Evolutionary conservation across 2,329 filamentous ascomycete species (phyloP), one percentile per base, ranked within the genome.

Genomic region (Fusarium sp.): DNA sequence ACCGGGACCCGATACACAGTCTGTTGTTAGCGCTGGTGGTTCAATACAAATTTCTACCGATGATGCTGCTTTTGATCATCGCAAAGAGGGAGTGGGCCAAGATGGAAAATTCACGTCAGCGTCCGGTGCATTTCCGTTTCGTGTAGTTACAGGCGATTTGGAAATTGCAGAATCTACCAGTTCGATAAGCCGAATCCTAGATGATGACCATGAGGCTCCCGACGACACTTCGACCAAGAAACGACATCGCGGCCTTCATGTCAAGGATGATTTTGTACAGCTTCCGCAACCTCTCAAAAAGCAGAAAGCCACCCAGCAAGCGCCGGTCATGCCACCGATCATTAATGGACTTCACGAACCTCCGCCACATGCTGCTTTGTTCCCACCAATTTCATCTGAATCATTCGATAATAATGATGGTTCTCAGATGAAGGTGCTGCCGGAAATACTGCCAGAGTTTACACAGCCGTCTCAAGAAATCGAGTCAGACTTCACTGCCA

Each of bases 281-380:
- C 81, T 91, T 18, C 89, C 89, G 2, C 87, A 90, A 73, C 88
- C 88, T 5, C 82, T 88, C 49, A 90, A 90, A 81, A 90, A 90
- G 75, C 87, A 88, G 71, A 90, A 88, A 75, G 85, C 88, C 5
- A 81, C 84, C 14, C 84, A 86, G 66, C 85, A 87, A 72, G 80
- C 83, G 7, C 84, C 79, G 12, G 81, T 73, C 47, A 86, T 89
- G 75, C 89, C 89, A 11, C 88, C 88, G 56, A 91, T 91, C 66
- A 90, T 91, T 76, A 89, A 88, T 65, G 88, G 88, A 52, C 81
- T 91, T 7, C 85, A 87, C 70, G 87, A 90, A 70, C 88, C 88
- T 4, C 88, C 88, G 4, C 88, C 87, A 6, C 83, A 89, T 59
- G 85, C 87, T 51, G 85, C 87, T 44, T 80, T 90, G n/a, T 90